Evolutionary conservation across 768 basidiomycete species (phyloP).

Genomic region (Gloeophyllum trabeum): DNA sequence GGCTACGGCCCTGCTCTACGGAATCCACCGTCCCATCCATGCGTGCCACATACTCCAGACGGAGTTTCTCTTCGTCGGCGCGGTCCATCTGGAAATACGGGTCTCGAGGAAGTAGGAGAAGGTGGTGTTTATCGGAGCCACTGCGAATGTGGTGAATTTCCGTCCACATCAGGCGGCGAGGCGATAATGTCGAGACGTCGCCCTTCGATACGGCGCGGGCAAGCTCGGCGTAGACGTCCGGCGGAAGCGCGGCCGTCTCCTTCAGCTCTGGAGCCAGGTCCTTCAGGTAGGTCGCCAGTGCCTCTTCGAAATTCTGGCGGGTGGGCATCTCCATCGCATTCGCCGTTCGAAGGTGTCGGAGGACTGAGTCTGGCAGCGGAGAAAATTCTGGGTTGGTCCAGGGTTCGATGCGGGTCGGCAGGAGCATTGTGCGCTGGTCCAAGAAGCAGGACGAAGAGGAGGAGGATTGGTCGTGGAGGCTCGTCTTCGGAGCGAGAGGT

Average conservation of each 20-base stretch:
- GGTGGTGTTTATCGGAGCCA: conserved; percentile 45
- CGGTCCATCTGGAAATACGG: conserved; percentile 39
- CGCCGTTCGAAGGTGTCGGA: conserved; percentile 40
- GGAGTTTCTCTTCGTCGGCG: conserved; percentile 37
- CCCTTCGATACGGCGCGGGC: conserved; percentile 33
- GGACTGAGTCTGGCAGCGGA: conserved; percentile 45
- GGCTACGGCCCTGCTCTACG: neutral
- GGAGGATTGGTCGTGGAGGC: neutral
- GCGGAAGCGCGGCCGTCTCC: conserved; percentile 47
- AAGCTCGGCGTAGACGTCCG: conserved; percentile 42
- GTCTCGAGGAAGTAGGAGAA: conserved; percentile 52
- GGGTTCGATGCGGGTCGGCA: conserved; percentile 36
- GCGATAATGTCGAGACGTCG: conserved; percentile 19
- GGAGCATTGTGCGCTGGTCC: conserved; percentile 26
- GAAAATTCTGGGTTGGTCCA: conserved; percentile 51
- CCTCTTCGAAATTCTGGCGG: conserved; percentile 39
- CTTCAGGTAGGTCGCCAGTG: conserved; percentile 34
- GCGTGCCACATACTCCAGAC: conserved; percentile 32
- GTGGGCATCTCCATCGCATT: conserved; percentile 51
- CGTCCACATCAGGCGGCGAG: conserved; percentile 40
- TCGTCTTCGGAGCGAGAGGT: neutral
- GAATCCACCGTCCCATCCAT: conserved; percentile 21
- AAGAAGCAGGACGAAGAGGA: conserved; percentile 18
- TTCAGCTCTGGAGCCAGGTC: conserved; percentile 42
- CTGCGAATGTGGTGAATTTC: conserved; percentile 48